Evolutionary conservation across 2,329 filamentous ascomycete genomes (phyloP).

Genomic region (Lasiodiplodia gonubiensis): DNA sequence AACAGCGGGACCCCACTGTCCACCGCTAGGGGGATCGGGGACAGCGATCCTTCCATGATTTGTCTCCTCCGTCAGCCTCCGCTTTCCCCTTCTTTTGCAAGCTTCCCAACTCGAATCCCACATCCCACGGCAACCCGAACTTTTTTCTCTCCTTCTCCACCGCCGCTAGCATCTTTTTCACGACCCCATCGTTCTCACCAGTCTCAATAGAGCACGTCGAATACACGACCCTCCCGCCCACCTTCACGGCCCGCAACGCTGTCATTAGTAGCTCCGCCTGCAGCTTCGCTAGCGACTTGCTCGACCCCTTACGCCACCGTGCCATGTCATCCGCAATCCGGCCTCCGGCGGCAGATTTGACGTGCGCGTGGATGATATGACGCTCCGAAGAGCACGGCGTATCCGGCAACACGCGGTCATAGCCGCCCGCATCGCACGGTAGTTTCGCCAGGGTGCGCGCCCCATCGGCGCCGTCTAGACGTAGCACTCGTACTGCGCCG

Average conservation of each 20-base stretch:
- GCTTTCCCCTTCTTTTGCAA: neutral
- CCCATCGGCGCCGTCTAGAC: slow-evolving; percentile 33
- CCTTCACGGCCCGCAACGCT: slow-evolving; percentile 39
- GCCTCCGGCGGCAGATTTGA: slow-evolving; percentile 39
- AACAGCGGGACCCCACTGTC: slow-evolving; percentile 50
- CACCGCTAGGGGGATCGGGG: slow-evolving; percentile 46
- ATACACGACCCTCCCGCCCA: slow-evolving; percentile 48
- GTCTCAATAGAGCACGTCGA: slow-evolving; percentile 50
- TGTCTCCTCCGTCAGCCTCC: slow-evolving; percentile 39
- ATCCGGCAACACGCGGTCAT: slow-evolving; percentile 51
- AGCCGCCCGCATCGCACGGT: slow-evolving; percentile 41
- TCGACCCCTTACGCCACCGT: slow-evolving; percentile 45
- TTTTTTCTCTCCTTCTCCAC: slow-evolving; percentile 48
- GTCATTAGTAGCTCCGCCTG: slow-evolving; percentile 12
- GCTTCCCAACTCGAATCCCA: slow-evolving; percentile 22
- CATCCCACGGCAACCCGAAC: slow-evolving; percentile 42
- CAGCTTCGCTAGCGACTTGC: slow-evolving; percentile 43
- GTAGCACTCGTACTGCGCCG: slow-evolving; percentile 33
- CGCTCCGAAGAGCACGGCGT: slow-evolving; percentile 51
- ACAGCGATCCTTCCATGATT: slow-evolving; percentile 49
- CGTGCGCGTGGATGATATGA: slow-evolving; percentile 47
- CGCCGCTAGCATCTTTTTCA: slow-evolving; percentile 43
- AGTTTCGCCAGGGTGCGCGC: slow-evolving; percentile 33
- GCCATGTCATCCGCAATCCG: slow-evolving; percentile 45
- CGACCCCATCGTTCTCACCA: slow-evolving; percentile 50